Conservation (phyloP, 1,284 basidiomycete species). For the Puccinia polysora region DNA sequence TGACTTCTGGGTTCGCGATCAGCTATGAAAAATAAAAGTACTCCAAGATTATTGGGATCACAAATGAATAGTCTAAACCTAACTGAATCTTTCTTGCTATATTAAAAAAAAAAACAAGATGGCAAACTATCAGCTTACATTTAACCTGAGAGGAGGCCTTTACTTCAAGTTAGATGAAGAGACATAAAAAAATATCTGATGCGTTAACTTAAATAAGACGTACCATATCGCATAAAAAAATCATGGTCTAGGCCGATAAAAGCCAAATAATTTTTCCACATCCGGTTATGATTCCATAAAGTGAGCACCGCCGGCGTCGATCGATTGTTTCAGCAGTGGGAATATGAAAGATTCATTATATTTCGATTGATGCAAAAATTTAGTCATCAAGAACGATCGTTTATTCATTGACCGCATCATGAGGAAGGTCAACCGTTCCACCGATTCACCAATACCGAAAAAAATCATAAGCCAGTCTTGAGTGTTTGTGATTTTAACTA, state of each 20-base stretch:
- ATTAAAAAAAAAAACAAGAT: background rate
- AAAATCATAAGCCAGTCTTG: background rate
- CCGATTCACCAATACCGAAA: background rate
- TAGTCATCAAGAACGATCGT: background rate
- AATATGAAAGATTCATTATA: too few species aligned
- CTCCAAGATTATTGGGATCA: background rate
- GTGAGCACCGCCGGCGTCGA: background rate
- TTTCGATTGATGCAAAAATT: too few species aligned
- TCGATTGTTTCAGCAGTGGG: background rate
- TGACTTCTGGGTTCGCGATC: background rate
- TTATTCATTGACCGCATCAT: too few species aligned
- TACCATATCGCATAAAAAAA: slow-evolving; percentile 28
- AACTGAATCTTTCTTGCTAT: slow-evolving; percentile 33
- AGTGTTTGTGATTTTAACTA: background rate
- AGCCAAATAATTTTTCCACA: background rate
- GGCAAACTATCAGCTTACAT: background rate
- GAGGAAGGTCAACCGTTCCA: too few species aligned
- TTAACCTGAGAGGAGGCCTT: too few species aligned
- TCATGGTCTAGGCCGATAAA: too few species aligned
- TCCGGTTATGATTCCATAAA: background rate
- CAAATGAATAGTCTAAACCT: background rate
- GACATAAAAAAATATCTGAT: too few species aligned
- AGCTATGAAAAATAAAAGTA: background rate
- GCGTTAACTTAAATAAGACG: background rate
- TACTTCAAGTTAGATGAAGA: too few species aligned